A percentile compares a stretch with the other conserved stretches of the same genome.
Conservation (phyloP, 2,329 filamentous ascomycete species). For the Coniella vitis region DNA sequence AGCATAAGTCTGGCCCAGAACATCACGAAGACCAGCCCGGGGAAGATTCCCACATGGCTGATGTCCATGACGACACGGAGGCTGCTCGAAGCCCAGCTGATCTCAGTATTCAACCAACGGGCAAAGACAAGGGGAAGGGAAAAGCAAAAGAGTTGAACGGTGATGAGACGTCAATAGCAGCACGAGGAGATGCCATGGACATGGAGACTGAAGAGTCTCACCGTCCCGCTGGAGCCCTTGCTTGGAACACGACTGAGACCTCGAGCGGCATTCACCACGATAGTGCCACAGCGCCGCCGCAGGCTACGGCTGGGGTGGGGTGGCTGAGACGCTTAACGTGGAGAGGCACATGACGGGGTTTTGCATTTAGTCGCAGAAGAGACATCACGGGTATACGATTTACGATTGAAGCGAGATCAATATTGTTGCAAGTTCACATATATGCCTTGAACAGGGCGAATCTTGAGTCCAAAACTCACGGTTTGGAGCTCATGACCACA, state of each 20-base stretch:
- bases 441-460: too few relatives aligned
- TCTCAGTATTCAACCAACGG: not conserved
- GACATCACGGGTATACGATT: slow-evolving; percentile 29
- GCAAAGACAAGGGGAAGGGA: slow-evolving; percentile 16
- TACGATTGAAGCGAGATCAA: slow-evolving; percentile 12
- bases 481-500: too few relatives aligned
- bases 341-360: slow-evolving; percentile 37
- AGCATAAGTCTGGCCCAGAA: slow-evolving; percentile 5
- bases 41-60: slow-evolving; percentile 14
- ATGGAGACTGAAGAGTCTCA: too few relatives aligned
- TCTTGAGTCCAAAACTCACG: not conserved
- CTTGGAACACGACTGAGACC: not conserved
- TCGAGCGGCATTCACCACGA: not conserved
- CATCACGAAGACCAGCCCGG: slow-evolving; percentile 9
- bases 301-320: not conserved
- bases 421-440: not conserved
- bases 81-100: not conserved
- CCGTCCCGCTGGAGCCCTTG: not conserved
- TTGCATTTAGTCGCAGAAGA: slow-evolving; percentile 22
- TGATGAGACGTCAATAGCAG: not conserved
- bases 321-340: slow-evolving; percentile 17
- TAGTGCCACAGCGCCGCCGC: not conserved
- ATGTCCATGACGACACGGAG: not conserved
- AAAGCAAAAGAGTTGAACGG: too few relatives aligned
- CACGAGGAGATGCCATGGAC: slow-evolving; percentile 9